These are phyloP conservation scores for Aspergillus conjunctus DNA, from an alignment of 495 filamentous ascomycete genomes.

Conservation along the genomic window DNA sequence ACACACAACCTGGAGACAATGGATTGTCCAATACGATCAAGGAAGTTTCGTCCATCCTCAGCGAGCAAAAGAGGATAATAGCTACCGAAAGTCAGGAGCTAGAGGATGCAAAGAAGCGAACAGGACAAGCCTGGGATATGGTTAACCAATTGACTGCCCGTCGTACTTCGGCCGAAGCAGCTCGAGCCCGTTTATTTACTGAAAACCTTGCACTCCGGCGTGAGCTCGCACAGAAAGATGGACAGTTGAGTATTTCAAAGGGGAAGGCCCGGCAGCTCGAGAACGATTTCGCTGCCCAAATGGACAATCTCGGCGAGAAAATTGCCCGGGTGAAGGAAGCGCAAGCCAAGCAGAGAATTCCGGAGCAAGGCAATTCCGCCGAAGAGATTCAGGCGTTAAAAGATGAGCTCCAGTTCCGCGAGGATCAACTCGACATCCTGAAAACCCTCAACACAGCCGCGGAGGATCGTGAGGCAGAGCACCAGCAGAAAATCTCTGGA, in stretches of 20 bases:
- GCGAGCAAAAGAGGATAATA: background rate
- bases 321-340: slow-evolving; percentile 8
- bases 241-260: background rate
- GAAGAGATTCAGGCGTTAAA: slow-evolving; percentile 2
- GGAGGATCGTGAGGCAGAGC: background rate
- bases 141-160: slow-evolving; percentile 5
- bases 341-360: background rate
- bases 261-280: background rate
- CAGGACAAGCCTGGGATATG: slow-evolving; percentile 7
- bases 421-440: background rate
- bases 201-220: background rate
- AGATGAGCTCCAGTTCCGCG: slow-evolving; percentile 5
- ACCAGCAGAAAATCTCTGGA: background rate
- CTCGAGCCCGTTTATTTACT: background rate
- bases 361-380: background rate
- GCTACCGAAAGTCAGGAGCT: slow-evolving; percentile 12
- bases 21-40: background rate
- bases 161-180: background rate
- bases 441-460: background rate
- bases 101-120: background rate
- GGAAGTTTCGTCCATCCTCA: slow-evolving; percentile 1
- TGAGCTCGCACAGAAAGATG: slow-evolving; percentile 3
- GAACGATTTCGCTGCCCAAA: background rate
- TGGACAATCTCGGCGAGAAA: background rate
- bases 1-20: too few relatives aligned